phyloP scores from a whole-genome alignment of 306 rosid species.

The Malus domestica region DNA sequence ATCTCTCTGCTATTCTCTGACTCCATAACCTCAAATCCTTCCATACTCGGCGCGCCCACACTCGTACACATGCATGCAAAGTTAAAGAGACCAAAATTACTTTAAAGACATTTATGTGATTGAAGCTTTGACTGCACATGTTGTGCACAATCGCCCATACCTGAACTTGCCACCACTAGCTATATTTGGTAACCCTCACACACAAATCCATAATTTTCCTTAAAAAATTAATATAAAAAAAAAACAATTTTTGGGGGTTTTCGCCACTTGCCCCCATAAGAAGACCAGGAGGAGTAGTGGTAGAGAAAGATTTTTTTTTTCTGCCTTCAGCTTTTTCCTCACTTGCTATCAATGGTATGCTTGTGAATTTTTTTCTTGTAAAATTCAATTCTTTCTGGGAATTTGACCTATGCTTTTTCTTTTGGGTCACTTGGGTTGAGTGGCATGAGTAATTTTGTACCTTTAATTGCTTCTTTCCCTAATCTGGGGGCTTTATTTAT shows the following conservation, averaged over 20 bases:
- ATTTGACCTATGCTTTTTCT: not conserved
- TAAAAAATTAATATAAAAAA: not conserved
- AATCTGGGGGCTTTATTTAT: constrained; percentile 16
- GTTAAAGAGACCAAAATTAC: not conserved
- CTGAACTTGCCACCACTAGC: constrained; percentile 16
- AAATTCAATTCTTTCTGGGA: not conserved
- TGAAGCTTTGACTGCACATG: constrained; percentile 29
- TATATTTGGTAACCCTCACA: constrained; percentile 16
- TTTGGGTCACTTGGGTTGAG: not conserved
- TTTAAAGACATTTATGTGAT: not conserved
- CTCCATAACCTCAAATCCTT: too few species aligned
- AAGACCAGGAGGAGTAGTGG: constrained; percentile 26
- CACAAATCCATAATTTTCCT: constrained; percentile 11
- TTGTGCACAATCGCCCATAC: constrained; percentile 21
- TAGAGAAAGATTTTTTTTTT: not conserved
- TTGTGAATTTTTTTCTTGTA: not conserved
- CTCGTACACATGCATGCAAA: too few species aligned
- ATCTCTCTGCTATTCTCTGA: too few species aligned
- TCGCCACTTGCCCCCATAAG: not conserved
- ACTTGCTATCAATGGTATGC: not conserved
- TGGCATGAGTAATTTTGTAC: not conserved
- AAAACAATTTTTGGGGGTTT: constrained; percentile 1
- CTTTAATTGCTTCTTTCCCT: not conserved
- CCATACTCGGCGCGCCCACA: too few species aligned
- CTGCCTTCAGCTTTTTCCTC: not conserved